Evolutionary conservation across 2,329 filamentous ascomycete genomes (phyloP).

Genomic region (Claviceps fusiformis): DNA sequence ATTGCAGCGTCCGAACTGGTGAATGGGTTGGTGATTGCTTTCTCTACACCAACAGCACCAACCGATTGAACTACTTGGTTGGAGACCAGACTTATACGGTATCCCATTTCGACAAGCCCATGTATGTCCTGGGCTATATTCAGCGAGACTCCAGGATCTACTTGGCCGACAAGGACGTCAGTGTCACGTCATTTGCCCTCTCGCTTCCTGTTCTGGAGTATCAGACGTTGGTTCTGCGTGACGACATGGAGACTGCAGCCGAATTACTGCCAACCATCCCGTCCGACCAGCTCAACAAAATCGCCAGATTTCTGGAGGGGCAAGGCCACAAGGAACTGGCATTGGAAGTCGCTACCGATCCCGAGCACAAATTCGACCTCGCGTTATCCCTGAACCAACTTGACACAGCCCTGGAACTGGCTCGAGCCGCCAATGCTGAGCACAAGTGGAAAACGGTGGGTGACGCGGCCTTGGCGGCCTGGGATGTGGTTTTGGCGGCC

Average conservation of each 20-base stretch:
- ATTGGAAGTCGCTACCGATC: constrained; percentile 83
- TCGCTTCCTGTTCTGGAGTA: constrained; percentile 92
- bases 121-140: constrained; percentile 93
- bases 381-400: constrained; percentile 72
- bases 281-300: constrained; percentile 92
- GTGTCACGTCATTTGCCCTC: constrained; percentile 76
- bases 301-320: constrained; percentile 91
- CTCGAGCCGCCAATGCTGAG: constrained; percentile 70
- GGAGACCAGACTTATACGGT: constrained; percentile 97
- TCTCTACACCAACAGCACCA: constrained; percentile 95
- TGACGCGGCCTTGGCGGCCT: constrained; percentile 72
- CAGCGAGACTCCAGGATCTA: constrained; percentile 92
- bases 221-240: constrained; percentile 86
- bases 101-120: constrained; percentile 87
- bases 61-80: constrained; percentile 93
- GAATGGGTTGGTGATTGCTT: constrained; percentile 99
- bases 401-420: constrained; percentile 72
- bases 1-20: constrained; percentile 68
- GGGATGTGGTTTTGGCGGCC: constrained; percentile 78
- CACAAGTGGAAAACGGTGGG: constrained; percentile 98
- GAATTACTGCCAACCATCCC: constrained; percentile 77
- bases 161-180: constrained; percentile 88
- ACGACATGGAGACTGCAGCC: constrained; percentile 80
- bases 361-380: constrained; percentile 93
- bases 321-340: constrained; percentile 95